These are phyloP conservation scores for Microdochium paspali DNA, from an alignment of 2,329 filamentous ascomycete species.

Conservation along the genomic window DNA sequence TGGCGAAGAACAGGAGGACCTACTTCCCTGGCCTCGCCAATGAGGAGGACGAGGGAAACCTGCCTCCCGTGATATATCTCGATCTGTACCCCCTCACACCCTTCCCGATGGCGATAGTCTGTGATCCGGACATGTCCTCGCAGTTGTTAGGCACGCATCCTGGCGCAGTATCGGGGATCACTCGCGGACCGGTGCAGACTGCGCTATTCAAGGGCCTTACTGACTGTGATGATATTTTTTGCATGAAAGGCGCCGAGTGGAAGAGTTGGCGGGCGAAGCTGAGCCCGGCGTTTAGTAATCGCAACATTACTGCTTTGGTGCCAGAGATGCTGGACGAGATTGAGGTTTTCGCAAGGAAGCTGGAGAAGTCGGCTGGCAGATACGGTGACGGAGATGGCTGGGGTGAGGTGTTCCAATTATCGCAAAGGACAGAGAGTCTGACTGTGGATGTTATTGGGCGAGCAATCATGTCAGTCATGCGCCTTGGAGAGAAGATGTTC, in stretches of 20 bases:
- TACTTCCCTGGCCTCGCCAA: not conserved
- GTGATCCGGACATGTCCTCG: conserved; percentile 5
- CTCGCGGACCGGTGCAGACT: conserved; percentile 2
- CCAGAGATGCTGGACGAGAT: conserved; percentile 10
- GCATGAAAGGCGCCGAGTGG: conserved; percentile 24
- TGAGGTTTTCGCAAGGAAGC: conserved; percentile 8
- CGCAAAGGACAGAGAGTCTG: conserved; percentile 11
- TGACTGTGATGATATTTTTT: conserved; percentile 34
- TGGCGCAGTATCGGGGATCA: conserved; percentile 7
- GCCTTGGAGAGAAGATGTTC: no score
- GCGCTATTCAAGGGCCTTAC: conserved; percentile 15
- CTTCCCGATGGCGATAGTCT: conserved; percentile 7
- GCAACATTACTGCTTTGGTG: conserved; percentile 8
- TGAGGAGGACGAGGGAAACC: no score
- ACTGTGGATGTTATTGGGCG: conserved; percentile 14
- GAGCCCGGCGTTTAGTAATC: conserved; percentile 11
- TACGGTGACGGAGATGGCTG: conserved; percentile 3
- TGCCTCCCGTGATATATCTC: conserved; percentile 6
- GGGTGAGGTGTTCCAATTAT: conserved; percentile 9
- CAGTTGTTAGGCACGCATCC: conserved; percentile 9
- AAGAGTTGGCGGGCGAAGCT: conserved; percentile 13
- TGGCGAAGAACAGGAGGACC: not conserved
- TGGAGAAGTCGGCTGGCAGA: conserved; percentile 1
- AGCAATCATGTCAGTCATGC: no score
- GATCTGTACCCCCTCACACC: conserved; percentile 12